These are phyloP conservation scores for Cicer judaicum DNA, from an alignment of 306 rosid species.

Conservation along the genomic window DNA sequence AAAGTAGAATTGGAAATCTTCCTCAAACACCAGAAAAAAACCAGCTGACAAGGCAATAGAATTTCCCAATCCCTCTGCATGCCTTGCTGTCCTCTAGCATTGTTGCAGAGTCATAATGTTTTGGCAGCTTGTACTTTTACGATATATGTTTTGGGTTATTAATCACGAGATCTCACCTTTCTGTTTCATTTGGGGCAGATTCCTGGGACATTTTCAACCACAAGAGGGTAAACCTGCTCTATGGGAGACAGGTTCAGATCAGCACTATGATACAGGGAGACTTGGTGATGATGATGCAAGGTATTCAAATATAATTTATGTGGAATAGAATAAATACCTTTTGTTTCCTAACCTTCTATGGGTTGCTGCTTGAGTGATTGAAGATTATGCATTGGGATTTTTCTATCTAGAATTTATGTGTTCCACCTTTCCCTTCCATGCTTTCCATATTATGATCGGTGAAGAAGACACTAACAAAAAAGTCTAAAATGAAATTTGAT, in stretches of 20 bases:
- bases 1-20: conserved; percentile 16
- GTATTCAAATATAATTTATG: conserved; percentile 44
- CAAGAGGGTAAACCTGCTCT: conserved; percentile 77
- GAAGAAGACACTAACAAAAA: not conserved
- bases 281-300: conserved; percentile 55
- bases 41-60: not conserved
- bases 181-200: conserved; percentile 58
- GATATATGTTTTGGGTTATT: conserved; percentile 32
- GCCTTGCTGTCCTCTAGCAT: conserved; percentile 16
- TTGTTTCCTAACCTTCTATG: conserved; percentile 20
- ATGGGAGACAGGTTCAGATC: conserved; percentile 92
- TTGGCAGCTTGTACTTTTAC: conserved; percentile 16
- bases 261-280: conserved; percentile 66
- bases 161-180: conserved; percentile 28
- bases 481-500: not conserved
- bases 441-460: conserved; percentile 11
- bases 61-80: conserved; percentile 33
- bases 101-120: not conserved
- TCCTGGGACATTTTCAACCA: conserved; percentile 89
- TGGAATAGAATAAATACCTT: not conserved
- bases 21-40: conserved; percentile 13
- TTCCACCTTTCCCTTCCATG: conserved; percentile 12
- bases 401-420: not conserved
- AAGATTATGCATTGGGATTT: conserved; percentile 24
- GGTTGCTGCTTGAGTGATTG: conserved; percentile 12